These are phyloP conservation scores for Botrytis paeoniae DNA, from an alignment of 2,329 filamentous ascomycete species.

Conservation along the genomic window DNA sequence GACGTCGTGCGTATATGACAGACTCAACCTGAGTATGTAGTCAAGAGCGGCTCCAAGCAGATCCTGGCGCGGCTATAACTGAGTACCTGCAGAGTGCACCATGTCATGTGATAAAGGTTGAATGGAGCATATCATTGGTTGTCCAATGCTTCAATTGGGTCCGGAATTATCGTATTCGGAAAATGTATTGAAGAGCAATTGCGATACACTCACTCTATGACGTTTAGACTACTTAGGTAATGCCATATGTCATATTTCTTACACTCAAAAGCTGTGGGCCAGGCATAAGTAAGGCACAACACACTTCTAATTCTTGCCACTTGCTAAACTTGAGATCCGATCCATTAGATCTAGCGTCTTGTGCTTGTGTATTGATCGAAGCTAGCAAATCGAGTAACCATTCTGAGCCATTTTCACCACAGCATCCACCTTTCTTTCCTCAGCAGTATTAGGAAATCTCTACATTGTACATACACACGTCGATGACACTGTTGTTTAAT, in stretches of 20 bases:
- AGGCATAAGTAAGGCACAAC: neutral
- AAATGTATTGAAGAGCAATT: neutral
- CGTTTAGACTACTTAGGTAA: constrained; percentile 1
- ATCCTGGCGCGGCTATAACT: neutral
- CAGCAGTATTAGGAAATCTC: neutral
- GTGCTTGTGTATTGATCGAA: neutral
- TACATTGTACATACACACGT: neutral
- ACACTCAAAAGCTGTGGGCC: neutral
- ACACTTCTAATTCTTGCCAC: neutral
- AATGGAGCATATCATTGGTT: neutral
- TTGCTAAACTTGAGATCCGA: constrained; percentile 3
- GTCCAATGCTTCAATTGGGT: neutral
- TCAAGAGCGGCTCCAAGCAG: neutral
- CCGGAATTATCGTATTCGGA: constrained; percentile 5
- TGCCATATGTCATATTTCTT: neutral
- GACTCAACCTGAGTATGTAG: neutral
- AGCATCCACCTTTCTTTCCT: neutral
- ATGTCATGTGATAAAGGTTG: neutral
- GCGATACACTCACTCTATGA: neutral
- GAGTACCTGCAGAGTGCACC: neutral
- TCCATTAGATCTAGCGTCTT: neutral
- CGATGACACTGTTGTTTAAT: neutral
- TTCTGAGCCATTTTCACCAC: neutral
- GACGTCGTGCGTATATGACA: neutral
- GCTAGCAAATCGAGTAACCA: neutral